phyloP scores from a whole-genome alignment of 176 grass and related monocot genomes.

The Luzula sylvatica region DNA sequence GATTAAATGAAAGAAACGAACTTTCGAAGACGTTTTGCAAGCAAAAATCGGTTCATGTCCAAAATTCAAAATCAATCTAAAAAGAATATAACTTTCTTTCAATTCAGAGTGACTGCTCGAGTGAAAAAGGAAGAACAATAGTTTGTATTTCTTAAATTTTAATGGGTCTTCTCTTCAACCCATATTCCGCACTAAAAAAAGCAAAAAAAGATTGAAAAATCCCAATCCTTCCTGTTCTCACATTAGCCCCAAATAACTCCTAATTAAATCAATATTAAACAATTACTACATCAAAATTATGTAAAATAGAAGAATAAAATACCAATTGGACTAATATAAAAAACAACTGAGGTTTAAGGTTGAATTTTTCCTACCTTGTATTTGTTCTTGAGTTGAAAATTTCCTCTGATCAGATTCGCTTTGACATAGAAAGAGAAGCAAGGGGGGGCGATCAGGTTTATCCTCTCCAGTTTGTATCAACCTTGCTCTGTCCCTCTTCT shows the following conservation, averaged over 20 bases:
- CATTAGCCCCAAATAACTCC: too few species aligned
- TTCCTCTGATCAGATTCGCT: slow-evolving; percentile 5
- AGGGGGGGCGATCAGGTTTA: neutral
- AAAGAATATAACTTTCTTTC: too few species aligned
- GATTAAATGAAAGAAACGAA: too few species aligned
- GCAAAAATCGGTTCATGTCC: too few species aligned
- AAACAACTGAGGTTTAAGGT: neutral
- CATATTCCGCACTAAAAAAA: neutral
- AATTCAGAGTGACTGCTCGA: too few species aligned
- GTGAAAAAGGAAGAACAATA: too few species aligned
- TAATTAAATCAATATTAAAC: neutral
- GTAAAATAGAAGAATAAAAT: neutral
- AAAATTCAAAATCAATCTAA: too few species aligned
- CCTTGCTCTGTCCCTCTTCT: neutral
- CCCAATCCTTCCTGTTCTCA: neutral
- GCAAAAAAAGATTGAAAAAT: neutral
- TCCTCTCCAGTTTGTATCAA: neutral
- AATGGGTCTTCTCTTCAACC: too few species aligned
- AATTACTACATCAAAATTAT: neutral
- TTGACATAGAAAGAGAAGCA: neutral
- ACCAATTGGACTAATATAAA: neutral
- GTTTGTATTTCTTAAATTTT: too few species aligned
- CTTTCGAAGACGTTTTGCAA: too few species aligned
- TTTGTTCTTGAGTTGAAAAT: neutral
- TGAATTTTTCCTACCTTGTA: slow-evolving; percentile 14